phyloP scores from a whole-genome alignment of 192 early-diverging fungal genomes.

The Coemansia sp. region DNA sequence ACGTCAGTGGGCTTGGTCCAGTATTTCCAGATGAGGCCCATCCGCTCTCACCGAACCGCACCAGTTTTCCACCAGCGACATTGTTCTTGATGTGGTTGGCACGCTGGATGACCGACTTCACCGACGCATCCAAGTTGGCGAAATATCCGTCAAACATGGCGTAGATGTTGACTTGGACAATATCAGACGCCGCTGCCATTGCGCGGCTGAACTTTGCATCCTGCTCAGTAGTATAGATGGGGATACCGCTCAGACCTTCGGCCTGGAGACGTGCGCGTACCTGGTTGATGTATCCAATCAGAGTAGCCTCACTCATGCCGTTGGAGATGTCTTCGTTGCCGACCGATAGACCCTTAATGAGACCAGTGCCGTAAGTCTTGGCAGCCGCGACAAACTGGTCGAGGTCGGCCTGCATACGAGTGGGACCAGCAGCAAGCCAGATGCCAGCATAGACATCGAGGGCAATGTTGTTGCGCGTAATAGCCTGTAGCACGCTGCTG shows the following conservation, averaged over 20 bases:
- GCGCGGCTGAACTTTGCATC: slow-evolving; percentile 40
- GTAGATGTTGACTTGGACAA: slow-evolving; percentile 57
- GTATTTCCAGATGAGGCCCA: slow-evolving; percentile 49
- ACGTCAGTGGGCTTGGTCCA: slow-evolving; percentile 39
- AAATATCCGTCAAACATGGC: slow-evolving; percentile 46
- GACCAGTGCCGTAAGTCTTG: slow-evolving; percentile 33
- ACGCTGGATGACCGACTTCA: slow-evolving; percentile 44
- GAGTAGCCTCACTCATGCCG: slow-evolving; percentile 41
- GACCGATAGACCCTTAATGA: slow-evolving; percentile 50
- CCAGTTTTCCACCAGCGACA: slow-evolving; percentile 40
- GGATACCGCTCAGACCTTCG: slow-evolving; percentile 49
- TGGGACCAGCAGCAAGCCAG: slow-evolving; percentile 38
- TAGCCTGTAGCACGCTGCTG: slow-evolving; percentile 35
- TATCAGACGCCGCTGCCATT: slow-evolving; percentile 35
- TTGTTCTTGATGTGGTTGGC: slow-evolving; percentile 34
- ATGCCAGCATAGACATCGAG: slow-evolving; percentile 49
- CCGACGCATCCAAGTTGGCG: slow-evolving; percentile 34
- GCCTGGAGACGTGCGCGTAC: slow-evolving; percentile 43
- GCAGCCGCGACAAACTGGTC: slow-evolving; percentile 45
- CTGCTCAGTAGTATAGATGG: slow-evolving; percentile 50
- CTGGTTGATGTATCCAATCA: slow-evolving; percentile 52
- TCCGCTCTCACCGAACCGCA: slow-evolving; percentile 48
- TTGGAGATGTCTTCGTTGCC: slow-evolving; percentile 53
- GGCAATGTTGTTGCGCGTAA: slow-evolving; percentile 29
- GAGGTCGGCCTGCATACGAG: slow-evolving; percentile 41